Conservation (phyloP, 495 filamentous ascomycete species). For the Jackrogersella minutella region DNA sequence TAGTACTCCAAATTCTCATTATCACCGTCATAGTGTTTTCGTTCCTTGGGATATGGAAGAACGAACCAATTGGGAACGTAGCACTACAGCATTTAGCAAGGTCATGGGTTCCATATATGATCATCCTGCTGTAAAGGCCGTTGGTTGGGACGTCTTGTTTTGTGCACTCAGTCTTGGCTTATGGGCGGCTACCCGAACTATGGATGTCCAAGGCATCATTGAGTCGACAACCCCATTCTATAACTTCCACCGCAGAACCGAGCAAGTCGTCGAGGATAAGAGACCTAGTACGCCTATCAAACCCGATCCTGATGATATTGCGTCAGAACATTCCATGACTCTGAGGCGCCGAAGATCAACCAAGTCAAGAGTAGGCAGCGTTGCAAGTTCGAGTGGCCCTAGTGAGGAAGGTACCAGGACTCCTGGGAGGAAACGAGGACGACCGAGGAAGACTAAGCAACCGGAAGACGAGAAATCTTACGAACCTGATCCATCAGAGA, state of each 20-base stretch:
- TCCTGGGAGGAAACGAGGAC: slow-evolving; percentile 21
- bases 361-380: slow-evolving; percentile 31
- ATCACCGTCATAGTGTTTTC: slow-evolving; percentile 54
- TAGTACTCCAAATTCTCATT: slow-evolving; percentile 54
- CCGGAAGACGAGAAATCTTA: slow-evolving; percentile 44
- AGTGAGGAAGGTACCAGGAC: slow-evolving; percentile 29
- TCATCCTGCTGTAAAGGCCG: slow-evolving; percentile 59
- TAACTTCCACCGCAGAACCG: slow-evolving; percentile 12
- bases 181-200: slow-evolving; percentile 61
- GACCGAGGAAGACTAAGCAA: slow-evolving; percentile 44
- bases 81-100: slow-evolving; percentile 51
- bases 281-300: slow-evolving; percentile 7
- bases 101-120: slow-evolving; percentile 52
- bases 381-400: slow-evolving; percentile 27
- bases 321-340: slow-evolving; percentile 33
- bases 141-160: slow-evolving; percentile 61
- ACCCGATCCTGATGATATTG: slow-evolving; percentile 20
- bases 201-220: slow-evolving; percentile 54
- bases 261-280: slow-evolving; percentile 11
- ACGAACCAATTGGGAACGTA: slow-evolving; percentile 50
- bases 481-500: slow-evolving; percentile 38
- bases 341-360: slow-evolving; percentile 33
- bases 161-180: slow-evolving; percentile 58
- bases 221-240: slow-evolving; percentile 30
- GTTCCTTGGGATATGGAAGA: slow-evolving; percentile 55